These are phyloP conservation scores for Populus deltoides DNA, from an alignment of 345 rosid species.

Conservation along the genomic window DNA sequence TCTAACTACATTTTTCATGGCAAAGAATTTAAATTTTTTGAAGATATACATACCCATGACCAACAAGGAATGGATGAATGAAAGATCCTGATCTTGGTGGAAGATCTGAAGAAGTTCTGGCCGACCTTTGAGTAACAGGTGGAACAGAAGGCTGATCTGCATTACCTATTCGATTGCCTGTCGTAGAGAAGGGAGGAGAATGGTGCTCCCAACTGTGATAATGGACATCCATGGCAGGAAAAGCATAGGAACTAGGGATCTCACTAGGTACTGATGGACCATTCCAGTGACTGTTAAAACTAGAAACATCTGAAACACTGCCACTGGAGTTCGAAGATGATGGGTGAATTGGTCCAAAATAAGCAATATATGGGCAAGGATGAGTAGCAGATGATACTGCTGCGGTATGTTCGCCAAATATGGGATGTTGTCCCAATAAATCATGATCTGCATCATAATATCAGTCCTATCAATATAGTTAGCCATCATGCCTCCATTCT, in stretches of 20 bases:
- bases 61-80: slow-evolving; percentile 68
- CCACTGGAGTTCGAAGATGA: slow-evolving; percentile 69
- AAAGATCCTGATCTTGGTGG: slow-evolving; percentile 72
- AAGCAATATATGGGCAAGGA: slow-evolving; percentile 89
- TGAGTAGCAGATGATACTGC: slow-evolving; percentile 67
- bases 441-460: slow-evolving; percentile 69
- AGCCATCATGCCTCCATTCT: background rate
- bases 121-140: slow-evolving; percentile 52
- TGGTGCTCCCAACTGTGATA: slow-evolving; percentile 74
- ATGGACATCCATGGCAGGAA: slow-evolving; percentile 71
- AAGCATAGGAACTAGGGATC: slow-evolving; percentile 65
- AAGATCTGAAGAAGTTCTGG: slow-evolving; percentile 55
- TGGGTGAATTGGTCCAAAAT: slow-evolving; percentile 79
- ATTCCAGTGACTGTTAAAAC: slow-evolving; percentile 65
- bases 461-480: slow-evolving; percentile 20
- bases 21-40: background rate
- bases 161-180: slow-evolving; percentile 48
- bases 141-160: slow-evolving; percentile 63
- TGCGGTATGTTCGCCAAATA: slow-evolving; percentile 69
- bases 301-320: slow-evolving; percentile 66
- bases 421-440: slow-evolving; percentile 59
- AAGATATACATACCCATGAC: slow-evolving; percentile 60
- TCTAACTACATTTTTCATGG: background rate
- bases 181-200: slow-evolving; percentile 60
- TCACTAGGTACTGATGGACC: slow-evolving; percentile 72